Evolutionary conservation across 2,329 filamentous ascomycete species (phyloP).

Genomic region (Botryotinia calthae): DNA sequence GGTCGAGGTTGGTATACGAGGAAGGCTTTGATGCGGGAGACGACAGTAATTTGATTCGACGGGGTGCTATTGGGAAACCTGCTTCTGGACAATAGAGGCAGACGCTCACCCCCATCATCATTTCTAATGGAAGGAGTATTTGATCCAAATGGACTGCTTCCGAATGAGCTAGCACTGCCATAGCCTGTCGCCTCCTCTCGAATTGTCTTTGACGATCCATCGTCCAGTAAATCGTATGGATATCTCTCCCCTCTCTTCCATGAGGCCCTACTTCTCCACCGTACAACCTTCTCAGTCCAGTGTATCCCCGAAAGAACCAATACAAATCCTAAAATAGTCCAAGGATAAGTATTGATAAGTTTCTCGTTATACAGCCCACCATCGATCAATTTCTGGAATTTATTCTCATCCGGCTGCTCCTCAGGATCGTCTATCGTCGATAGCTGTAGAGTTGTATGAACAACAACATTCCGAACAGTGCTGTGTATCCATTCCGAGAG

Average conservation of each 20-base stretch:
- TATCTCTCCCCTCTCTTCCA: constrained; percentile 18
- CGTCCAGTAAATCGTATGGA: constrained; percentile 23
- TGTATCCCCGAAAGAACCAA: constrained; percentile 26
- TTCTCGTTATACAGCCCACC: constrained; percentile 11
- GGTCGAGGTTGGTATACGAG: constrained; percentile 57
- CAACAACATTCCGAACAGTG: neutral
- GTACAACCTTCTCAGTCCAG: constrained; percentile 28
- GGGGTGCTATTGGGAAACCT: neutral
- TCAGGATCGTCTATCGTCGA: neutral
- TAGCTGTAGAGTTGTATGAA: neutral
- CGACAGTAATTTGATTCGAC: constrained; percentile 21
- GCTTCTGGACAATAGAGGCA: constrained; percentile 29
- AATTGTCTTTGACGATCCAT: constrained; percentile 17
- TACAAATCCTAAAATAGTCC: neutral
- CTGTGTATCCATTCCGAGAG: constrained; percentile 10
- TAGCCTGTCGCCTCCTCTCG: constrained; percentile 23
- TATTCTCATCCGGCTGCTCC: neutral
- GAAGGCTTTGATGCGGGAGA: constrained; percentile 29
- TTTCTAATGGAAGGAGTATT: constrained; percentile 25
- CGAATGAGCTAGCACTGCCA: constrained; percentile 27
- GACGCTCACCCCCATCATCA: constrained; percentile 27
- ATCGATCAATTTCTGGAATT: constrained; percentile 13
- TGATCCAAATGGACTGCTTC: constrained; percentile 30
- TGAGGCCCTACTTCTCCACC: constrained; percentile 27
- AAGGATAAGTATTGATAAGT: constrained; percentile 11